Evolutionary conservation across 345 rosid species (phyloP).

Genomic region (Balakata baccata): DNA sequence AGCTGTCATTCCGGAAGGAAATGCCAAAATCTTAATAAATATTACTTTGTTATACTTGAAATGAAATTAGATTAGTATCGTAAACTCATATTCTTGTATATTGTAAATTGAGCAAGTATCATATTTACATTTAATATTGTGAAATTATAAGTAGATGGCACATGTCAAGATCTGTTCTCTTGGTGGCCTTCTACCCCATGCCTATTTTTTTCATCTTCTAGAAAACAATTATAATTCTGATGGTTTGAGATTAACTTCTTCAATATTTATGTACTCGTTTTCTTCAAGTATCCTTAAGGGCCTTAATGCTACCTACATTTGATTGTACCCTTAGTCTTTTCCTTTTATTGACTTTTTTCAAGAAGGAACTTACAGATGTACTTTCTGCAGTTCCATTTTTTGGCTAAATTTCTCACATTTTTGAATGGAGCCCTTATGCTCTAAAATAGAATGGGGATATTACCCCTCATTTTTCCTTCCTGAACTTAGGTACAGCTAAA

Average conservation of each 20-base stretch:
- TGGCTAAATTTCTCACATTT: not conserved
- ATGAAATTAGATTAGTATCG: not conserved
- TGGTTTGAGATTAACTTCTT: not conserved
- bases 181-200: not conserved
- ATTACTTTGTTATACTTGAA: not conserved
- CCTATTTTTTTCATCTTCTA: not conserved
- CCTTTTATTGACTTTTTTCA: not conserved
- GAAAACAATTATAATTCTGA: not conserved
- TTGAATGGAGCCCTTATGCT: not conserved
- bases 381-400: not conserved
- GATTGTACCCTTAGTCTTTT: not conserved
- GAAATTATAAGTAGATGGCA: not conserved
- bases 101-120: not conserved
- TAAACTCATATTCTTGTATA: not conserved
- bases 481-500: not conserved
- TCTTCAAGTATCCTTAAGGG: too few relatives aligned
- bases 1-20: not conserved
- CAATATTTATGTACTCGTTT: too few relatives aligned
- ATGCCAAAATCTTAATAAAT: not conserved
- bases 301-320: too few relatives aligned
- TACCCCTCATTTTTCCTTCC: not conserved
- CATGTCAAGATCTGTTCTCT: not conserved
- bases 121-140: not conserved
- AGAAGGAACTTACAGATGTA: not conserved
- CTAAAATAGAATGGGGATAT: not conserved